A percentile compares a stretch with the other conserved stretches of the same genome.
Conservation (phyloP, 306 rosid species). For the Gillenia trifoliata region DNA sequence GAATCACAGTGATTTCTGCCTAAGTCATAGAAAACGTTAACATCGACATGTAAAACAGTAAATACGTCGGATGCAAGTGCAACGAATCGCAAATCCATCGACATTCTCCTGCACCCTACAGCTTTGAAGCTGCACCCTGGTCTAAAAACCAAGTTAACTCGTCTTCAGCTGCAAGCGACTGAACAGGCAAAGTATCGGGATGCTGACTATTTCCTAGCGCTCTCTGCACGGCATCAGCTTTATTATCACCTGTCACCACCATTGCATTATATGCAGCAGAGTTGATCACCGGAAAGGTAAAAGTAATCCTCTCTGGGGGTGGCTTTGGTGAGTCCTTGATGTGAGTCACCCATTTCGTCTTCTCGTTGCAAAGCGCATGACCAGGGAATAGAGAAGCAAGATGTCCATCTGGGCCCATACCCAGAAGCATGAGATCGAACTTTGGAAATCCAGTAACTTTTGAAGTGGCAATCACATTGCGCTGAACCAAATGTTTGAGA, state of each 20-base stretch:
- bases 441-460: slow-evolving; percentile 67
- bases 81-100: slow-evolving; percentile 15
- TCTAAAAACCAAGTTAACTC: slow-evolving; percentile 86
- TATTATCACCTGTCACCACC: slow-evolving; percentile 67
- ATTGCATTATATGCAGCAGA: slow-evolving; percentile 62
- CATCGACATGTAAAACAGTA: background rate
- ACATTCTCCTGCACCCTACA: slow-evolving; percentile 37
- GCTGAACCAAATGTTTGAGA: slow-evolving; percentile 52
- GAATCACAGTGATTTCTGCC: background rate
- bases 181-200: slow-evolving; percentile 62
- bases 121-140: slow-evolving; percentile 82
- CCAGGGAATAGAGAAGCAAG: slow-evolving; percentile 95
- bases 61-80: slow-evolving; percentile 4
- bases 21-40: background rate
- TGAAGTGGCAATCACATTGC: slow-evolving; percentile 43
- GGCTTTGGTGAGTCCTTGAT: slow-evolving; percentile 90
- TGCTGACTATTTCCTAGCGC: slow-evolving; percentile 42
- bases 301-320: slow-evolving; percentile 87
- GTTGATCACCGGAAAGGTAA: slow-evolving; percentile 83
- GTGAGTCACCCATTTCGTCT: slow-evolving; percentile 75
- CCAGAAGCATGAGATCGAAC: slow-evolving; percentile 86
- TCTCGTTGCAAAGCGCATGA: slow-evolving; percentile 72
- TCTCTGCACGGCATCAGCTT: slow-evolving; percentile 59
- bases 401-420: slow-evolving; percentile 99
- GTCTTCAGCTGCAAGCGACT: slow-evolving; percentile 66